phyloP scores from a whole-genome alignment of 371 early-diverging fungal genomes.

The Coemansia sp. region DNA sequence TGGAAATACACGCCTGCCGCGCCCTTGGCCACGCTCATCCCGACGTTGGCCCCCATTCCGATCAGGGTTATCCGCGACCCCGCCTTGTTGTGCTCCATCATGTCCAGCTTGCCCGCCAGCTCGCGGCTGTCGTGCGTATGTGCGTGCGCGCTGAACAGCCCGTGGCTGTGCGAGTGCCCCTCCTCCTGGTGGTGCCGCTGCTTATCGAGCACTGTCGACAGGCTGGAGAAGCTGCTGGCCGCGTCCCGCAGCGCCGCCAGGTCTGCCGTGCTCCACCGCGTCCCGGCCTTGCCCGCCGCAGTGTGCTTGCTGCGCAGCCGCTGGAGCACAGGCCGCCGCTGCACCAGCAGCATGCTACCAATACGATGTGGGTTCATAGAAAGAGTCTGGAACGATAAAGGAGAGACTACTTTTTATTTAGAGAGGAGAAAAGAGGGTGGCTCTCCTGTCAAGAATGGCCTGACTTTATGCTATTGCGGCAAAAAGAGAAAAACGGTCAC shows the following conservation, averaged over 20 bases:
- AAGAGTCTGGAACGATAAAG: no score
- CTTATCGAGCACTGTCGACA: constrained; percentile 8
- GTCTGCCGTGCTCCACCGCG: constrained; percentile 26
- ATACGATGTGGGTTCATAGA: no score
- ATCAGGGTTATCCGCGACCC: constrained; percentile 67
- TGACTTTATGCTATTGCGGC: no score
- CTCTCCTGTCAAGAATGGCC: no score
- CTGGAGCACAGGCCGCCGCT: neutral
- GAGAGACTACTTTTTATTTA: no score
- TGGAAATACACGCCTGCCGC: constrained; percentile 68
- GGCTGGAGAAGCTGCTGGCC: constrained; percentile 40
- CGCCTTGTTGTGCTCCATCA: constrained; percentile 47
- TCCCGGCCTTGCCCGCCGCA: neutral
- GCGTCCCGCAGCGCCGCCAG: constrained; percentile 11
- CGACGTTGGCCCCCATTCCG: constrained; percentile 65
- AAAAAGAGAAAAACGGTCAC: no score
- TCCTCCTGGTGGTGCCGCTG: constrained; percentile 4
- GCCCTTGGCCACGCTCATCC: constrained; percentile 66
- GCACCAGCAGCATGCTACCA: no score
- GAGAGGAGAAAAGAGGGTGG: no score
- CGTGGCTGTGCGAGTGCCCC: constrained; percentile 25
- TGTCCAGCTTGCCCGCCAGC: constrained; percentile 27
- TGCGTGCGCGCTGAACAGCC: constrained; percentile 32
- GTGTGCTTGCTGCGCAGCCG: constrained; percentile 2
- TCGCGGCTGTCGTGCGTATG: constrained; percentile 17